A percentile compares a stretch with the other conserved stretches of the same genome.
Evolutionary conservation across 106 monocot species (phyloP).

Genomic region (Dioscorea dumetorum): DNA sequence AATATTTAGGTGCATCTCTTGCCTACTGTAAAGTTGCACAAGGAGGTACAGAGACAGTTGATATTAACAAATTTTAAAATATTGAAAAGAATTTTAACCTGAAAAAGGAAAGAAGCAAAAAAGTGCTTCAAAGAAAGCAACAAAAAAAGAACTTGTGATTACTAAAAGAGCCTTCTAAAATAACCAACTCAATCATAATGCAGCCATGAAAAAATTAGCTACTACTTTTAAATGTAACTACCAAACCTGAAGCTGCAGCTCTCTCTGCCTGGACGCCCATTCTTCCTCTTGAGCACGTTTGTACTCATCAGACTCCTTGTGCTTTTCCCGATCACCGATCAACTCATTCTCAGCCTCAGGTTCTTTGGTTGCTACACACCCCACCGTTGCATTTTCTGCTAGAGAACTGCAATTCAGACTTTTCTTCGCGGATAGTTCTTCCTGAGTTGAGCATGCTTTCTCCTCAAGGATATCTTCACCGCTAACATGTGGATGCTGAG

Average conservation of each 20-base stretch:
- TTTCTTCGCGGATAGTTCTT: background rate
- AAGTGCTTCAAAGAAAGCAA: no score
- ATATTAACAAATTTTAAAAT: no score
- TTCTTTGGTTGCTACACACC: background rate
- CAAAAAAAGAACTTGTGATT: no score
- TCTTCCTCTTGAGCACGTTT: conserved; percentile 76
- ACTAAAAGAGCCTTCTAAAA: no score
- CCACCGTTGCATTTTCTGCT: conserved; percentile 6
- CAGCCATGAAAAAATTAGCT: background rate
- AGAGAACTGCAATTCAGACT: background rate
- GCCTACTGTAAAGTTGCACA: no score
- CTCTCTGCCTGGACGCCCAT: conserved; percentile 69
- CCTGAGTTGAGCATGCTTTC: background rate
- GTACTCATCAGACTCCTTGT: conserved; percentile 80
- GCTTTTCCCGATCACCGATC: conserved; percentile 64
- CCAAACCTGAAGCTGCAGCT: conserved; percentile 65
- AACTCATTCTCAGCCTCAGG: conserved; percentile 17
- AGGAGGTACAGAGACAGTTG: no score
- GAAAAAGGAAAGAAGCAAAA: no score
- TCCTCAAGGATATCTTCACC: conserved; percentile 1
- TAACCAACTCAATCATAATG: no score
- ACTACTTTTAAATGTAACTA: background rate
- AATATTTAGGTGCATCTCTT: no score
- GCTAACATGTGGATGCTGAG: background rate
- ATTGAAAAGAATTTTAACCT: no score